phyloP scores from a whole-genome alignment of 2,329 filamentous ascomycete species.

The Ceratocystiopsis minuta region DNA sequence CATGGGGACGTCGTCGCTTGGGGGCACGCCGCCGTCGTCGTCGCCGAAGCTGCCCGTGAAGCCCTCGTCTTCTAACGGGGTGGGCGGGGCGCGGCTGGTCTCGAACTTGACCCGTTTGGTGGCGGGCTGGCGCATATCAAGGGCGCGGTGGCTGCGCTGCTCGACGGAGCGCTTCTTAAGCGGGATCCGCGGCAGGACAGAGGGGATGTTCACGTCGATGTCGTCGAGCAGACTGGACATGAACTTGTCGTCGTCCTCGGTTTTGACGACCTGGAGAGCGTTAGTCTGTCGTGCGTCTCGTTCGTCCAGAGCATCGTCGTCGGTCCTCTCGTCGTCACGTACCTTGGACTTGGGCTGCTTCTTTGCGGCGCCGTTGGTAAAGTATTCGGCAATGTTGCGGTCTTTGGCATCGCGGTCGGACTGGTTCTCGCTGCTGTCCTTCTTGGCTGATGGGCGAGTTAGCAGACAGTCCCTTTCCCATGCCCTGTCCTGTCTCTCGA shows the following conservation, averaged over 20 bases:
- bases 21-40: slow-evolving; percentile 29
- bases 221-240: slow-evolving; percentile 70
- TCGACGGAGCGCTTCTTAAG: slow-evolving; percentile 55
- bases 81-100: slow-evolving; percentile 25
- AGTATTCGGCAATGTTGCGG: slow-evolving; percentile 86
- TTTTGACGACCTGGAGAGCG: slow-evolving; percentile 44
- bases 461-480: not conserved
- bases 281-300: not conserved
- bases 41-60: slow-evolving; percentile 32
- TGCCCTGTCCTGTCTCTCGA: no score
- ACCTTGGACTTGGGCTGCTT: slow-evolving; percentile 68
- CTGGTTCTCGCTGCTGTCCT: slow-evolving; percentile 73
- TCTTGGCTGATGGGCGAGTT: slow-evolving; percentile 45
- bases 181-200: slow-evolving; percentile 34
- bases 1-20: slow-evolving; percentile 44
- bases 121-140: slow-evolving; percentile 27
- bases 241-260: slow-evolving; percentile 78
- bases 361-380: slow-evolving; percentile 55
- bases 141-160: slow-evolving; percentile 52
- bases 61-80: slow-evolving; percentile 28
- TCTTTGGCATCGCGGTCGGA: slow-evolving; percentile 75
- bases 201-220: slow-evolving; percentile 57
- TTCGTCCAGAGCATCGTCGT: not conserved
- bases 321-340: no score
- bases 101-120: slow-evolving; percentile 39